Percentiles rank a stretch among this genome's conserved stretches.
Evolutionary conservation across 345 rosid genomes (phyloP).

Genomic region (Barbarea vulgaris): DNA sequence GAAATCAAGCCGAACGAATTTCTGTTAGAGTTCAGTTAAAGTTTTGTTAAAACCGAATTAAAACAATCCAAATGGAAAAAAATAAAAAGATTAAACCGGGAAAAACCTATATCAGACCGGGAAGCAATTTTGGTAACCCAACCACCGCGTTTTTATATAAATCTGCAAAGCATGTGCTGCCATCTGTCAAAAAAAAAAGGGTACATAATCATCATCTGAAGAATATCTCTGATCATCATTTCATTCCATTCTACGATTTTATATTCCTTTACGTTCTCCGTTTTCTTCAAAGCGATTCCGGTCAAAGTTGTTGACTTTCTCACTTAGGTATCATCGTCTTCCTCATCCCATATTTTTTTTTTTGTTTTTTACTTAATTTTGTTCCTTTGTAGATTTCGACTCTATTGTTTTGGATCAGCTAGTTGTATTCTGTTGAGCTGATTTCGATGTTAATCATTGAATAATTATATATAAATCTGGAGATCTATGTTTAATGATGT

Average conservation of each 20-base stretch:
- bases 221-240: background rate
- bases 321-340: conserved; percentile 29
- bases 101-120: background rate
- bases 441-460: background rate
- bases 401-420: background rate
- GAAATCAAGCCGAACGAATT: background rate
- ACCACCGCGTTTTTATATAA: conserved; percentile 17
- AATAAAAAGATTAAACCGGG: background rate
- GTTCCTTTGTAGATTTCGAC: background rate
- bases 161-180: background rate
- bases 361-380: background rate
- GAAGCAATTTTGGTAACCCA: conserved; percentile 16
- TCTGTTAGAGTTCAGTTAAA: too few species aligned
- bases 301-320: conserved; percentile 2
- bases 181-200: conserved; percentile 13
- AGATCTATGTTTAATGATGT: background rate
- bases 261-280: background rate
- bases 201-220: background rate
- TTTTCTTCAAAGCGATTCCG: conserved; percentile 10
- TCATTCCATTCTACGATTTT: background rate
- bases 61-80: background rate
- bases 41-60: background rate
- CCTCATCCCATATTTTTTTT: background rate
- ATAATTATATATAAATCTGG: background rate
- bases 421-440: background rate